phyloP scores from a whole-genome alignment of 495 filamentous ascomycete genomes.

The Tuber borchii region DNA sequence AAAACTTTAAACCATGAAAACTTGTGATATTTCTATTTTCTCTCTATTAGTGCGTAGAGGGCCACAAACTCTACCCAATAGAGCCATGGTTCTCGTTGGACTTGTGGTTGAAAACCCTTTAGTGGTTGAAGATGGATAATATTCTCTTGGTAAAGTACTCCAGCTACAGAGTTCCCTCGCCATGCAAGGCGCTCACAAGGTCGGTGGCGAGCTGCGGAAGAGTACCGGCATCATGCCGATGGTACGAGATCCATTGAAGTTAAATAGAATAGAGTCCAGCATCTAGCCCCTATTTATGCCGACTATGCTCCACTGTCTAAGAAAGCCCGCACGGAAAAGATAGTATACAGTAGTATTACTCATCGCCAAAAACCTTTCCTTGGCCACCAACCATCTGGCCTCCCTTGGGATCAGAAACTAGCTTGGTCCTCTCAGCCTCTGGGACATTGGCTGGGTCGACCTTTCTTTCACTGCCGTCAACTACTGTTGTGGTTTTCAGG shows the following conservation, averaged over 20 bases:
- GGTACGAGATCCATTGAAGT: background rate
- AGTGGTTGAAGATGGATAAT: no score
- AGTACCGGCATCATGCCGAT: background rate
- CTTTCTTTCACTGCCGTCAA: slow-evolving; percentile 23
- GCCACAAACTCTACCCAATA: no score
- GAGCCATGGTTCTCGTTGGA: no score
- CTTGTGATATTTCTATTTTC: no score
- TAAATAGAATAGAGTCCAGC: background rate
- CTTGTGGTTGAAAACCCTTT: no score
- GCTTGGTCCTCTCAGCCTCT: slow-evolving; percentile 7
- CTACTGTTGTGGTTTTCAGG: slow-evolving; percentile 20
- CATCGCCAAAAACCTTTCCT: slow-evolving; percentile 35
- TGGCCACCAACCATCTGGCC: slow-evolving; percentile 15
- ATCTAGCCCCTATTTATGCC: background rate
- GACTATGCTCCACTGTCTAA: background rate
- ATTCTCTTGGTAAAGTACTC: no score
- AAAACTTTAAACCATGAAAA: no score
- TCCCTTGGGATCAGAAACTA: slow-evolving; percentile 6
- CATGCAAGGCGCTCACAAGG: background rate
- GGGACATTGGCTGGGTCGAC: slow-evolving; percentile 4
- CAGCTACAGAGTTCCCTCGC: no score
- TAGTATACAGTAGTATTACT: slow-evolving; percentile 15
- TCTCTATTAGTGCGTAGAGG: no score
- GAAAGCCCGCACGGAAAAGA: background rate
- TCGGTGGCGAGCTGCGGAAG: background rate